These are phyloP conservation scores for Plasmodium vivax DNA, from an alignment of 169 alveolate genomes.

Conservation along the genomic window DNA sequence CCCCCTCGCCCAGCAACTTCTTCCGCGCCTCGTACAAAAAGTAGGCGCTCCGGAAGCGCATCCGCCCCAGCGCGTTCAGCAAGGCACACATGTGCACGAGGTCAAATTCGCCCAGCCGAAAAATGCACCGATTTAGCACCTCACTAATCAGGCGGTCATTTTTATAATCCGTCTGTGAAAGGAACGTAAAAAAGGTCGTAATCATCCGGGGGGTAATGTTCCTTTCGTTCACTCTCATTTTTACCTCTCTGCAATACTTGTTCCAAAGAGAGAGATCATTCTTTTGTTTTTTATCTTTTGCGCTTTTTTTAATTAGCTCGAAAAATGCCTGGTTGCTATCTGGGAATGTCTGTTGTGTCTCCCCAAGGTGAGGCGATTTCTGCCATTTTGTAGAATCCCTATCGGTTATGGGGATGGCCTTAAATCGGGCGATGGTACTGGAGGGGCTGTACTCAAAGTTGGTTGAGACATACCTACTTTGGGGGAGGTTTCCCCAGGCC, in stretches of 20 bases:
- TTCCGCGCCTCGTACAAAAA: conserved; percentile 29
- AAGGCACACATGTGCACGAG: conserved; percentile 36
- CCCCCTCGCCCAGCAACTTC: conserved; percentile 3
- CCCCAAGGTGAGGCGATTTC: not conserved
- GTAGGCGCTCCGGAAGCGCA: conserved; percentile 25
- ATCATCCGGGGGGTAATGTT: conserved; percentile 26
- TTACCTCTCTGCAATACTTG: conserved; percentile 37
- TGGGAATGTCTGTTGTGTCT: not conserved
- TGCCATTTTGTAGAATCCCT: not conserved
- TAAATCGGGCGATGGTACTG: not conserved
- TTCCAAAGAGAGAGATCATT: conserved; percentile 31
- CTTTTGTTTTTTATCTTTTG: conserved; percentile 13
- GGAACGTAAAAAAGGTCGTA: conserved; percentile 16
- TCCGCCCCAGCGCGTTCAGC: conserved; percentile 7
- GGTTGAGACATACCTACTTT: not conserved
- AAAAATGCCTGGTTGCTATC: conserved; percentile 24
- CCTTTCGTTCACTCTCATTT: conserved; percentile 21
- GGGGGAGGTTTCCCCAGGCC: not conserved
- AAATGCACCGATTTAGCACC: conserved; percentile 50
- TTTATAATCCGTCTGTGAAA: conserved; percentile 48
- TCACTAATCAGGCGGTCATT: conserved; percentile 36
- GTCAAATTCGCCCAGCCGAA: conserved; percentile 39
- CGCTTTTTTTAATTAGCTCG: conserved; percentile 25
- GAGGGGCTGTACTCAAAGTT: conserved; percentile 48
- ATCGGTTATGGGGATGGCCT: conserved; percentile 1